Percentiles rank a stretch among this genome's conserved stretches.
phyloP scores from a whole-genome alignment of 768 basidiomycete genomes.

The Tephrocybe sp. region DNA sequence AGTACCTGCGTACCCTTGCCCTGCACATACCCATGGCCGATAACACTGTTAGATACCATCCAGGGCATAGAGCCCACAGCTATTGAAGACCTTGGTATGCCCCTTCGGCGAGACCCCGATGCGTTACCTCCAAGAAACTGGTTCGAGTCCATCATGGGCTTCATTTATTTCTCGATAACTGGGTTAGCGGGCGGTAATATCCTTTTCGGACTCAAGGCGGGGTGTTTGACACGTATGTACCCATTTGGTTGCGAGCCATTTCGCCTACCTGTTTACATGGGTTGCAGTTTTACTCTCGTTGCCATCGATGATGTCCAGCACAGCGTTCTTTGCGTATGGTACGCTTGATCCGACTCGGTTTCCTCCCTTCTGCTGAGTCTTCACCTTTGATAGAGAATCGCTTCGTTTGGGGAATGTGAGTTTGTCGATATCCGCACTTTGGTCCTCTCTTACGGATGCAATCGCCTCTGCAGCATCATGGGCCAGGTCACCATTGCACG shows the following conservation, averaged over 20 bases:
- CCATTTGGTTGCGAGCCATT: too few species aligned
- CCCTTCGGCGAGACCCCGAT: conserved; percentile 68
- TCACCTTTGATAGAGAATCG: conserved; percentile 45
- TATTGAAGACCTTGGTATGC: conserved; percentile 52
- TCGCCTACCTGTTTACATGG: too few species aligned
- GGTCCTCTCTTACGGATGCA: not conserved
- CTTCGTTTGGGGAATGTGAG: conserved; percentile 73
- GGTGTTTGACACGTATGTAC: conserved; percentile 53
- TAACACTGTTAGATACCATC: conserved; percentile 35
- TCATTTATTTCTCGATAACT: conserved; percentile 38
- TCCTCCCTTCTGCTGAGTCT: too few species aligned
- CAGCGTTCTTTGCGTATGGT: conserved; percentile 62
- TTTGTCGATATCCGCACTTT: not conserved
- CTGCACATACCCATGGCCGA: not conserved
- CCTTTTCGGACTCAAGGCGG: conserved; percentile 73
- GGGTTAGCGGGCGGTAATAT: conserved; percentile 57
- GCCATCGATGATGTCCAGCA: conserved; percentile 55
- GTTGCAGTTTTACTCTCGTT: conserved; percentile 54
- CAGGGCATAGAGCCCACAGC: conserved; percentile 50
- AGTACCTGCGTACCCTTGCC: not conserved
- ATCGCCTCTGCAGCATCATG: conserved; percentile 52
- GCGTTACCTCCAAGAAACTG: conserved; percentile 66
- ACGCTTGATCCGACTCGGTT: too few species aligned
- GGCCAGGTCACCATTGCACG: conserved; percentile 70
- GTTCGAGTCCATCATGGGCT: conserved; percentile 51